A percentile compares a stretch with the other conserved stretches of the same genome.
Evolutionary conservation across 306 rosid species (phyloP).

Genomic region (Oemleria cerasiformis): DNA sequence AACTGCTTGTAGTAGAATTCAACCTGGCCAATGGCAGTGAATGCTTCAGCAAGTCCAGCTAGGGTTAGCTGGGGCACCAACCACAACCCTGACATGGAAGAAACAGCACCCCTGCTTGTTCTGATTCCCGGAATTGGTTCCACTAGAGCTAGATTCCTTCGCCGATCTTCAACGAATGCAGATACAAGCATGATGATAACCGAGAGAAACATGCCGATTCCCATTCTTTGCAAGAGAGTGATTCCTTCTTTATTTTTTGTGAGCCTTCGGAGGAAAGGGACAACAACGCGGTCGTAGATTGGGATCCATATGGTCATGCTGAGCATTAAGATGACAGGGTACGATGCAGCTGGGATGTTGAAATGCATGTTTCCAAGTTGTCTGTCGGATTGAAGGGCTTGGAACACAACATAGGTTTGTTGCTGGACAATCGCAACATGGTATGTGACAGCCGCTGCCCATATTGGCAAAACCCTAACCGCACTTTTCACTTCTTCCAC

Average conservation of each 20-base stretch:
- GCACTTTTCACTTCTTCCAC: constrained; percentile 86
- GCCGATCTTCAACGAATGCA: constrained; percentile 44
- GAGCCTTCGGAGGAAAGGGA: constrained; percentile 48
- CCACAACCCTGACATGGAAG: constrained; percentile 75
- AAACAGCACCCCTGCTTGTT: constrained; percentile 59
- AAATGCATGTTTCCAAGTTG: constrained; percentile 43
- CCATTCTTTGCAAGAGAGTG: constrained; percentile 73
- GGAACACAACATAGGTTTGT: constrained; percentile 57
- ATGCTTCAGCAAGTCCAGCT: constrained; percentile 58
- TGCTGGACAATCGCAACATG: constrained; percentile 45
- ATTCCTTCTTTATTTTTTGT: constrained; percentile 67
- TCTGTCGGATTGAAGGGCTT: constrained; percentile 80
- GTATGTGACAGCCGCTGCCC: constrained; percentile 48
- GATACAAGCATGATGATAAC: constrained; percentile 49
- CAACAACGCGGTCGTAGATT: constrained; percentile 57
- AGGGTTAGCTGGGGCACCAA: constrained; percentile 62
- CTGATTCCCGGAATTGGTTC: constrained; percentile 47
- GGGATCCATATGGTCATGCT: constrained; percentile 63
- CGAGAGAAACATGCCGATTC: constrained; percentile 60
- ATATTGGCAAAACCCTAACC: constrained; percentile 67
- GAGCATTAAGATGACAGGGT: constrained; percentile 53
- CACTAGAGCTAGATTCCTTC: constrained; percentile 49
- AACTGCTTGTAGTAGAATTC: constrained; percentile 83
- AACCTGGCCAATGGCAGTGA: constrained; percentile 55
- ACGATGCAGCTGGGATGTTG: constrained; percentile 72